A percentile compares a stretch with the other conserved stretches of the same genome.
Evolutionary conservation across 2,329 filamentous ascomycete genomes (phyloP).

Genomic region (Cercospora sp.): DNA sequence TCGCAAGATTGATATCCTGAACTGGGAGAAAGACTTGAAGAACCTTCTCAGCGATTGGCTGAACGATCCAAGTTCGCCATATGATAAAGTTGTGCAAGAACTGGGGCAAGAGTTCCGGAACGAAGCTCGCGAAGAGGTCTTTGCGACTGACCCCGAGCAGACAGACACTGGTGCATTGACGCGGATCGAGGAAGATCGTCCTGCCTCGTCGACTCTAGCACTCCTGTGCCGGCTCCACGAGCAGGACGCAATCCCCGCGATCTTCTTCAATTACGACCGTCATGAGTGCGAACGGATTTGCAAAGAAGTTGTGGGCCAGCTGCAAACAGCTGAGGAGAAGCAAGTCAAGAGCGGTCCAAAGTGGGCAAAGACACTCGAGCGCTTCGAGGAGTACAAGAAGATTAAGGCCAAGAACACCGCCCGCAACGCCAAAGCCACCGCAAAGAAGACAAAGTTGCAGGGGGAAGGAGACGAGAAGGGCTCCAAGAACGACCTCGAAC

Average conservation of each 20-base stretch:
- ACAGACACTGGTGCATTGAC: slow-evolving; percentile 10
- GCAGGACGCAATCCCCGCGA: slow-evolving; percentile 67
- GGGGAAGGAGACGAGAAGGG: slow-evolving; percentile 47
- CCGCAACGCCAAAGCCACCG: slow-evolving; percentile 38
- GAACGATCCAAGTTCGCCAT: slow-evolving; percentile 54
- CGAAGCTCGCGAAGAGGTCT: slow-evolving; percentile 28
- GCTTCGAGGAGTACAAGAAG: slow-evolving; percentile 60
- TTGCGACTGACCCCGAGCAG: slow-evolving; percentile 26
- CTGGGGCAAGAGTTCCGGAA: slow-evolving; percentile 42
- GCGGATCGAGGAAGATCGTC: slow-evolving; percentile 12
- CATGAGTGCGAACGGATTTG: slow-evolving; percentile 62
- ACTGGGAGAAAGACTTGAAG: slow-evolving; percentile 66
- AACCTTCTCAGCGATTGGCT: slow-evolving; percentile 61
- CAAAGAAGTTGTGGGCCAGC: slow-evolving; percentile 51
- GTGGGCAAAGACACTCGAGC: slow-evolving; percentile 62
- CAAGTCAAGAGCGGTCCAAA: slow-evolving; percentile 59
- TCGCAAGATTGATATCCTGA: slow-evolving; percentile 64
- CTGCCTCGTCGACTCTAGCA: slow-evolving; percentile 53
- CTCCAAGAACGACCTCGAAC: slow-evolving; percentile 58
- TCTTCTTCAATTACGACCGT: slow-evolving; percentile 77
- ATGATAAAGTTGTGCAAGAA: slow-evolving; percentile 53
- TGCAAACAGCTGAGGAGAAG: slow-evolving; percentile 55
- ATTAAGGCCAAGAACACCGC: slow-evolving; percentile 44
- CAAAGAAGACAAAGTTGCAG: slow-evolving; percentile 44
- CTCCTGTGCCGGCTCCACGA: slow-evolving; percentile 62